Evolutionary conservation across 495 filamentous ascomycete species (phyloP).

Genomic region (Aspergillus cavernicola): DNA sequence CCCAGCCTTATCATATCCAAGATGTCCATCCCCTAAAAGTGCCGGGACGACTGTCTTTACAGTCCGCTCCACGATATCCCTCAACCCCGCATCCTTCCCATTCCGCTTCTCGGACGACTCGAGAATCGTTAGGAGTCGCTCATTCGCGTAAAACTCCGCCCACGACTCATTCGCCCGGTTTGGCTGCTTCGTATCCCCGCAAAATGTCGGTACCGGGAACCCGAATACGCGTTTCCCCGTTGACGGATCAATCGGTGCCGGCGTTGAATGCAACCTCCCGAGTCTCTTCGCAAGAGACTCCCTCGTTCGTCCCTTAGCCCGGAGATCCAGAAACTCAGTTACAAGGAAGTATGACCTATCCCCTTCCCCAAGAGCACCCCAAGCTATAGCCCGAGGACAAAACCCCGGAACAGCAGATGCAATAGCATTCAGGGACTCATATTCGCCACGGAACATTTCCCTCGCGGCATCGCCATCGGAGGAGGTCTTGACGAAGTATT

Average conservation of each 20-base stretch:
- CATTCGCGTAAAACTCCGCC: slow-evolving; percentile 79
- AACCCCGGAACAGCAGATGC: slow-evolving; percentile 65
- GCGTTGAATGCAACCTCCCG: slow-evolving; percentile 73
- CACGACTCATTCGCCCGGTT: slow-evolving; percentile 67
- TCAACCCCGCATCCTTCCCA: slow-evolving; percentile 58
- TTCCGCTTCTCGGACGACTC: slow-evolving; percentile 53
- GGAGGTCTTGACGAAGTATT: slow-evolving; percentile 81
- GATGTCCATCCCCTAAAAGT: slow-evolving; percentile 62
- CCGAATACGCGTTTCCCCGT: slow-evolving; percentile 64
- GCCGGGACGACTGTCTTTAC: slow-evolving; percentile 62
- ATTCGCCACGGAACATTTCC: slow-evolving; percentile 84
- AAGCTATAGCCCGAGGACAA: slow-evolving; percentile 67
- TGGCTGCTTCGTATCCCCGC: slow-evolving; percentile 76
- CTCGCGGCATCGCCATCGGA: slow-evolving; percentile 53
- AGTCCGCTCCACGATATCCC: slow-evolving; percentile 59
- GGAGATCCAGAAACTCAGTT: slow-evolving; percentile 76
- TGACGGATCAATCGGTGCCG: slow-evolving; percentile 55
- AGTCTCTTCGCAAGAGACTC: slow-evolving; percentile 68
- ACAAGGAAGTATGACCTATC: slow-evolving; percentile 61
- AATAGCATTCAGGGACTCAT: slow-evolving; percentile 78
- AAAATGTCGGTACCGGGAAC: slow-evolving; percentile 80
- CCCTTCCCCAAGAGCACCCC: slow-evolving; percentile 56
- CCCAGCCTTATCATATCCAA: slow-evolving; percentile 49
- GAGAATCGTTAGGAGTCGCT: slow-evolving; percentile 64
- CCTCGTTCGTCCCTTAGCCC: slow-evolving; percentile 23